These are phyloP conservation scores for Knoxdaviesia capensis DNA, from an alignment of 2,329 filamentous ascomycete genomes.

Conservation along the genomic window DNA sequence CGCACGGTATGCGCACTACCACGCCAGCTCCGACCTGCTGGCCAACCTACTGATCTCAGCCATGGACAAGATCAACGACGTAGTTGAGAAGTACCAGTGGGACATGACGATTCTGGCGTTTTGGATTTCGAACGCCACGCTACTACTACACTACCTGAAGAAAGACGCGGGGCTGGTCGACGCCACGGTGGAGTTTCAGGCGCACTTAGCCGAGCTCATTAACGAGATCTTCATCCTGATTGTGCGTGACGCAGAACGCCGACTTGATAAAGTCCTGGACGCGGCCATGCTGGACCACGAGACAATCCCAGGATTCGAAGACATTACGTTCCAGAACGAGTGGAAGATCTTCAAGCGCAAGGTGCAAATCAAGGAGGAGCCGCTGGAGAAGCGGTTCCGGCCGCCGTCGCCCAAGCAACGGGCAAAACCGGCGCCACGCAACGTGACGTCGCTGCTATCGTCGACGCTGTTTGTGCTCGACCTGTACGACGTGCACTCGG, in stretches of 20 bases:
- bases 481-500: conserved; percentile 96
- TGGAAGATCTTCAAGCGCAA: conserved; percentile 96
- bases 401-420: conserved; percentile 86
- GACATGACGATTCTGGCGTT: conserved; percentile 99
- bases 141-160: conserved; percentile 90
- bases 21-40: conserved; percentile 70
- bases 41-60: conserved; percentile 63
- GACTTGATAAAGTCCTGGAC: conserved; percentile 90
- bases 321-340: conserved; percentile 92
- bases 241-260: conserved; percentile 82
- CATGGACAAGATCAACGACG: conserved; percentile 91
- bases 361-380: conserved; percentile 74
- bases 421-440: conserved; percentile 80
- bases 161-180: conserved; percentile 71
- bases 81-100: conserved; percentile 93
- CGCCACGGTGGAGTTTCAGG: conserved; percentile 74
- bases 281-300: conserved; percentile 92
- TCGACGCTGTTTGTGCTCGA: conserved; percentile 94
- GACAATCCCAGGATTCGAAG: conserved; percentile 92
- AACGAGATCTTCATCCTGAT: conserved; percentile 98
- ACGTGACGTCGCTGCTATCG: conserved; percentile 85
- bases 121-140: conserved; percentile 93
- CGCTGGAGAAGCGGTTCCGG: conserved; percentile 72
- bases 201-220: conserved; percentile 81
- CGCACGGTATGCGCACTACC: conserved; percentile 90